Conservation (phyloP, 2,329 filamentous ascomycete genomes). For the Aspergillus fumigatus region DNA sequence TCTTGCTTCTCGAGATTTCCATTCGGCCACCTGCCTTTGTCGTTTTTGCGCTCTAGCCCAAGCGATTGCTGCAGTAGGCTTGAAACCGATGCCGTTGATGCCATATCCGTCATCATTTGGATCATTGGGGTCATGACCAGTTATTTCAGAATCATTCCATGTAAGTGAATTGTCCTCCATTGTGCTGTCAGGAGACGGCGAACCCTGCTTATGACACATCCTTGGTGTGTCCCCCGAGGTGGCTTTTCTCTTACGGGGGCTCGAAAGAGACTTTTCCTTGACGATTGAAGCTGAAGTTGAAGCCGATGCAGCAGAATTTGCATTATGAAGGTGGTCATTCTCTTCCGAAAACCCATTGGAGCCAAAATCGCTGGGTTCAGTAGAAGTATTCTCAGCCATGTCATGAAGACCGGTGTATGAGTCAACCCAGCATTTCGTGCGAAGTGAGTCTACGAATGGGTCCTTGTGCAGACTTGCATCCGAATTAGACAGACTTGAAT, state of each 20-base stretch:
- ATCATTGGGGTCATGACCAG: conserved; percentile 53
- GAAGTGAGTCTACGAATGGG: conserved; percentile 5
- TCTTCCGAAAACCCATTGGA: conserved; percentile 9
- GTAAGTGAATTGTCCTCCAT: conserved; percentile 32
- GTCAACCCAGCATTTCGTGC: conserved; percentile 12
- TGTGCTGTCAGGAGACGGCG: conserved; percentile 29
- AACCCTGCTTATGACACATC: conserved; percentile 24
- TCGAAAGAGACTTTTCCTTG: conserved; percentile 14
- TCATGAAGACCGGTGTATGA: conserved; percentile 5
- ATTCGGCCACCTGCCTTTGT: conserved; percentile 56
- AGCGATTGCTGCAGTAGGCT: conserved; percentile 56
- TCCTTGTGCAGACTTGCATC: conserved; percentile 10
- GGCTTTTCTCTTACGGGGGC: conserved; percentile 22
- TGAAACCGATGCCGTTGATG: conserved; percentile 61
- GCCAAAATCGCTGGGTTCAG: conserved; percentile 4
- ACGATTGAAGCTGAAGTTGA: conserved; percentile 13
- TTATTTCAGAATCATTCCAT: conserved; percentile 61
- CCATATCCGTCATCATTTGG: conserved; percentile 60
- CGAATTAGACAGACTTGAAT: conserved; percentile 13
- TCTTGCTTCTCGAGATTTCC: conserved; percentile 54
- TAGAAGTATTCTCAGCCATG: conserved; percentile 17
- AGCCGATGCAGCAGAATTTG: conserved; percentile 1
- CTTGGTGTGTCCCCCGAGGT: conserved; percentile 15
- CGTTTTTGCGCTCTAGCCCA: conserved; percentile 53
- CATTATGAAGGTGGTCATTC: conserved; percentile 5